Percentiles rank a stretch among this genome's conserved stretches.
Evolutionary conservation across 176 grass and related monocot species (phyloP).

Genomic region (Carex pumila): DNA sequence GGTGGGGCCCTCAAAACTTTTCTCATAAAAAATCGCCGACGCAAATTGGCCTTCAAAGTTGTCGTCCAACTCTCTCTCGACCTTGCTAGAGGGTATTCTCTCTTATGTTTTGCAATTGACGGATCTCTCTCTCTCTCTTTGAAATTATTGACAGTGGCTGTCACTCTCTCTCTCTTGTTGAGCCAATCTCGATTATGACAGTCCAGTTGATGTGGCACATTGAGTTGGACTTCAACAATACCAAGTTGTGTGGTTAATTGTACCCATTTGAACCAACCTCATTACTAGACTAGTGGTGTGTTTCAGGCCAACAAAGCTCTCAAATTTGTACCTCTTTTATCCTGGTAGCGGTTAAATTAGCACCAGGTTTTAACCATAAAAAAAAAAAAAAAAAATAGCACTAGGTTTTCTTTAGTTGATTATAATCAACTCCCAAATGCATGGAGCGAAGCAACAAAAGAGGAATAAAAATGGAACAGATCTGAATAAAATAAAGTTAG

Average conservation of each 20-base stretch:
- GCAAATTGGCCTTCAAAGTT: slow-evolving; percentile 94
- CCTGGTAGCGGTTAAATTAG: neutral
- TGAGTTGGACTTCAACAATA: neutral
- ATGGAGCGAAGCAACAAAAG: neutral
- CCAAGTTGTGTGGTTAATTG: neutral
- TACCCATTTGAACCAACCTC: slow-evolving; percentile 1
- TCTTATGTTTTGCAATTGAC: slow-evolving; percentile 10
- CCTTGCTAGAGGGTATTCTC: slow-evolving; percentile 77
- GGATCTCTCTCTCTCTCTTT: neutral
- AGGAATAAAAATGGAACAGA: neutral
- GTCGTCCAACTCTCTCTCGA: slow-evolving; percentile 87
- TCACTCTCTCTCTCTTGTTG: neutral
- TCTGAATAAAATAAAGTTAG: neutral
- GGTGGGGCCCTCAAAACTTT: slow-evolving; percentile 97
- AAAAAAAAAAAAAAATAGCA: too few species aligned
- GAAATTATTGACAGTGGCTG: too few species aligned
- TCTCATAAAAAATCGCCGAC: slow-evolving; percentile 96
- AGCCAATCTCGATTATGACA: neutral
- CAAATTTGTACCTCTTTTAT: neutral
- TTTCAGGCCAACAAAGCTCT: neutral
- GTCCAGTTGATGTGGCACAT: neutral
- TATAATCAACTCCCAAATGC: neutral
- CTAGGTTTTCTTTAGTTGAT: neutral
- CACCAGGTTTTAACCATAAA: too few species aligned
- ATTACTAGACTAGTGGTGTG: neutral